Evolutionary conservation across 2,329 filamentous ascomycete species (phyloP).

Genomic region (Moelleriella libera): DNA sequence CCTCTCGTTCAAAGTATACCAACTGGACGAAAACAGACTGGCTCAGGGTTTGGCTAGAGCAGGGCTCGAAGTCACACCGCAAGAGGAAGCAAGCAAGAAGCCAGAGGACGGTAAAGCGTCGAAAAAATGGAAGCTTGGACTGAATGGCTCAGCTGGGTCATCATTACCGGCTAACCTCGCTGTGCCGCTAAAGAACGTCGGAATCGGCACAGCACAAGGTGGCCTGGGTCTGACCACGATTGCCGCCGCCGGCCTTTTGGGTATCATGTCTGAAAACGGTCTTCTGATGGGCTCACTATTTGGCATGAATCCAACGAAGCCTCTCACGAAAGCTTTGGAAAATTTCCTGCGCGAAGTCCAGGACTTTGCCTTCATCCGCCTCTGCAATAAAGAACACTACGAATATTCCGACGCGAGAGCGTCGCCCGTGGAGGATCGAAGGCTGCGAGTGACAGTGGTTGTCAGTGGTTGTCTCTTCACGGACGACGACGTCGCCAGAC

Average conservation of each 20-base stretch:
- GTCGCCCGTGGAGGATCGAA: slow-evolving; percentile 42
- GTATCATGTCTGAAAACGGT: slow-evolving; percentile 64
- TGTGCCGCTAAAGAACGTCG: slow-evolving; percentile 61
- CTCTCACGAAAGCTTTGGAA: slow-evolving; percentile 78
- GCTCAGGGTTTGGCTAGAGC: slow-evolving; percentile 61
- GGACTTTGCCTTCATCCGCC: slow-evolving; percentile 75
- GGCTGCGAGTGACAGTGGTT: slow-evolving; percentile 69
- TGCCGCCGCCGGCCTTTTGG: slow-evolving; percentile 65
- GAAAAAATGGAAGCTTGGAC: slow-evolving; percentile 59
- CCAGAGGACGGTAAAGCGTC: slow-evolving; percentile 48
- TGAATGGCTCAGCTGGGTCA: slow-evolving; percentile 24
- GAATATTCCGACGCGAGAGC: slow-evolving; percentile 34
- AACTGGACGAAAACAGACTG: slow-evolving; percentile 60
- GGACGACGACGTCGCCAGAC: slow-evolving; percentile 51
- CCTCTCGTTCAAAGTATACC: slow-evolving; percentile 49
- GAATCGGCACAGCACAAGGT: slow-evolving; percentile 65
- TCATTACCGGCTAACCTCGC: slow-evolving; percentile 50
- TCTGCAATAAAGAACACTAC: slow-evolving; percentile 33
- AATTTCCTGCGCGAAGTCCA: slow-evolving; percentile 75
- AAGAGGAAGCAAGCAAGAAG: slow-evolving; percentile 16
- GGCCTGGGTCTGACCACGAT: slow-evolving; percentile 62
- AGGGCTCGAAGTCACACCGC: slow-evolving; percentile 34
- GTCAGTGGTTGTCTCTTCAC: slow-evolving; percentile 70
- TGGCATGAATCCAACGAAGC: slow-evolving; percentile 76
- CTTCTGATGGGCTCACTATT: slow-evolving; percentile 75